Base-by-base conservation (phyloP, 345 rosid species). In the Microcos paniculata region DNA sequence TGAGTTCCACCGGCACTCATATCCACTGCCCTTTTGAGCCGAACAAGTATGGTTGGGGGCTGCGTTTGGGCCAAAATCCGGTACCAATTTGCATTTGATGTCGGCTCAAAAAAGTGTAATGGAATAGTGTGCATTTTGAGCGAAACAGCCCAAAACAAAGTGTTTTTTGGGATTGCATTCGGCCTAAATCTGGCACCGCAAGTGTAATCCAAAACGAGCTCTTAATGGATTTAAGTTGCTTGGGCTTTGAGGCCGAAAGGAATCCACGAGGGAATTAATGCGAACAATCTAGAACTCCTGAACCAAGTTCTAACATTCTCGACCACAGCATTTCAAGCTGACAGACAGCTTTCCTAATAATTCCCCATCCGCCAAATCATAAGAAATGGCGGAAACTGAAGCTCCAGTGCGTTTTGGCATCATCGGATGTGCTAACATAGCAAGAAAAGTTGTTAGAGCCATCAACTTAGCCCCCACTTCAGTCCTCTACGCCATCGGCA, bases 361-460 rank as follows among this genome's bases (percentile, higher is more conserved):
- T n/a, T 23, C 16, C 69, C 9, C n/a, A 23, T 3, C 19, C 4
- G 23, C 21, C n/a, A 35, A 18, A n/a, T 40, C 42, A 58, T 1
- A 9, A 76, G 40, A 61, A 38, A 85, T 85, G 92, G 71, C 70
- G 4, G 84, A 78, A 42, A 75, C 62, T 45, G 23, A 57, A 57
- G 2, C 64, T 10, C 45, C 52, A 66, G 4, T 30, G 16, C 88
- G 90, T 28, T 78, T 90, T 59, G 97, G 94, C 10, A 87, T 90
- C 58, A 71, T 92, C 10, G 93, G 93, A 51, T 90, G 94, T 62
- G 87, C 87, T 16, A 82, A 74, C 12, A 80, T 81, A 74, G 90
- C 94, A 19, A 64, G 80, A 33, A 90, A 92, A 70, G 68, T 92
- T 33, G 84, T 83, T 43, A 81, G 92, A 71, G 92, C 94, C 80